Conservation (phyloP, 306 rosid species). For the Trifolium pratense region DNA sequence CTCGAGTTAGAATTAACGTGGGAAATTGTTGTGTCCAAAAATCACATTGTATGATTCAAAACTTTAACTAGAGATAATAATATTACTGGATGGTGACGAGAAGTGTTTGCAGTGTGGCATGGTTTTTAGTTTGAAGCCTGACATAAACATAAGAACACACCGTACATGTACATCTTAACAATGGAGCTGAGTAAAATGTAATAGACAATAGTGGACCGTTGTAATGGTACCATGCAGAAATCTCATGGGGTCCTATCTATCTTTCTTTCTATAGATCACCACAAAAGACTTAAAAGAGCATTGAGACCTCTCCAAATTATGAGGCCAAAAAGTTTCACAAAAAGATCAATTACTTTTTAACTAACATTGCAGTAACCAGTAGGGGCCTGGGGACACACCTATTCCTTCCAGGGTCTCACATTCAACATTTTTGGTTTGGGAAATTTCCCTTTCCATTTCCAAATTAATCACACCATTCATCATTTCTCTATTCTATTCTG, state of each 20-base stretch:
- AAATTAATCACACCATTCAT: background rate
- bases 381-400: constrained; percentile 10
- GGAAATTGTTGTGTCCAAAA: too few species aligned
- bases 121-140: background rate
- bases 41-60: too few species aligned
- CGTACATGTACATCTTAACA: background rate
- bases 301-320: constrained; percentile 34
- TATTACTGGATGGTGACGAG: too few species aligned
- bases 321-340: constrained; percentile 29
- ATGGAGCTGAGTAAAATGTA: background rate
- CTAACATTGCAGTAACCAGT: constrained; percentile 7
- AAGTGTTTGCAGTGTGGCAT: too few species aligned
- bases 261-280: background rate
- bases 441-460: background rate
- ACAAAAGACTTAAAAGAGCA: background rate
- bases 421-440: background rate
- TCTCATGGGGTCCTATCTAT: background rate
- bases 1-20: too few species aligned
- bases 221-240: background rate
- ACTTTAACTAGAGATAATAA: too few species aligned
- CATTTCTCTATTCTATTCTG: background rate
- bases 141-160: background rate
- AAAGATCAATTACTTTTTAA: background rate
- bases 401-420: background rate
- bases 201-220: background rate